Evolutionary conservation across 1,284 basidiomycete species (phyloP), one percentile per base, ranked within the genome.

Genomic region (Cryptococcus depauperatus): DNA sequence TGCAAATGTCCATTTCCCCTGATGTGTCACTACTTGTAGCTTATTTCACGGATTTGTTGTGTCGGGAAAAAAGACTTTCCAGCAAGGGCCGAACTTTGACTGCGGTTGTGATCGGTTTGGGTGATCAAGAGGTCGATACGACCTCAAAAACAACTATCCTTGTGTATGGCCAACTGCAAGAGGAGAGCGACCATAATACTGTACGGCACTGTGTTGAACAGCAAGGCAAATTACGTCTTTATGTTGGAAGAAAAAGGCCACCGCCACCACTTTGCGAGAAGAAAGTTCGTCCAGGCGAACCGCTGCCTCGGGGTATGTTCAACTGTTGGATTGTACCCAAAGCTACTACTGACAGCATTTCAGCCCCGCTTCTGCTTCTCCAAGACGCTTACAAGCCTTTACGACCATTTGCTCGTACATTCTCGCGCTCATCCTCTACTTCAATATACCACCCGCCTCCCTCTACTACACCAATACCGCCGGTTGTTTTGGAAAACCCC

Each of bases 201-300:
- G n/a, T 13, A 32, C 18, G 18, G 23, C n/a, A n/a, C n/a, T n/a
- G n/a, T n/a, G n/a, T n/a, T n/a, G n/a, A n/a, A n/a, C n/a, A n/a
- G n/a, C 28, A 30, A 42, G 28, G 35, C 35, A 33, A 18, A 16
- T 42, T 68, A n/a, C 52, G 55, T 14, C 48, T 69, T 3, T 58
- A 52, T 26, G 66, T 66, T 0, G 61, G 58, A 22, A 47, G 57
- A 16, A 62, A 55, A 37, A 52, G 55, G 3, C 45, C 47, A 11
- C 53, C 58, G 11, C 46, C 52, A 1, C 54, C 58, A 21, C 48
- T 56, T 1, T 54, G 48, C 34, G 58, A 47, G 27, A 60, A 55
- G 41, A 67, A 64, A 41, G 49, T 68, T 19, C 46, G 61, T 27
- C 69, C 69, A n/a, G 69, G 69, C 16, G 68, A 71, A 42, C 69